Evolutionary conservation across 176 grass and related monocot genomes (phyloP), one percentile per base, ranked within the genome.

Genomic region (Carex cristatella): DNA sequence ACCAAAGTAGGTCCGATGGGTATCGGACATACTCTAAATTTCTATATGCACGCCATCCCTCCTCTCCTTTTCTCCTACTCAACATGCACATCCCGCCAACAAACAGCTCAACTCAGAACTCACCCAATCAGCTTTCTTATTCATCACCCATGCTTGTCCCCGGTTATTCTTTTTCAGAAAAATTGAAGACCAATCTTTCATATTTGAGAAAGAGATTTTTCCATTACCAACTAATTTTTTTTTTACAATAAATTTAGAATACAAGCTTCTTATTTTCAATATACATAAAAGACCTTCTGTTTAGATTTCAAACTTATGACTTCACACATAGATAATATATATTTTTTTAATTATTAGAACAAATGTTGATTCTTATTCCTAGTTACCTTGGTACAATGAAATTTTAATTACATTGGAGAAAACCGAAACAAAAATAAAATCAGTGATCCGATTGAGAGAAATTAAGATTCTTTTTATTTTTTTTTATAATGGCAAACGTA

Each of bases 11-110:
- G 23, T 23, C 23, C 23, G 23, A 23, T 23, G 23, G 23, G 23
- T 23, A 23, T 23, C 23, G 23, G 23, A 23, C 23, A 23, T 23
- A 23, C 23, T 23, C 23, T 23, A 23, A 23, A 23, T 23, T 23
- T 0, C 67, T 0, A 76, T 49, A 18, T 51, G 48, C 4, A 51
- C 10, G 2, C 9, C 18, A 44, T 76, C 44, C 42, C 15, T 75
- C 15, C 37, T 40, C 23, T 62, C 5, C 31, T 19, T 80, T 61
- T 81, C 57, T 63, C 31, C 79, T 42, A 81, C 56, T 62, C 78
- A 81, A 61, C 78, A 61, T 62, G 55, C 55, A 10, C 79, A 81
- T 81, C 40, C 56, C n/a, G 30, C 57, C 79, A 63, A 81, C 32
- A 38, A 62, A 81, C 79, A 81, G 79, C 79, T 81, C 30, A 61